Conservation (phyloP, 805 yeast genomes). For the Metschnikowia lachancei region DNA sequence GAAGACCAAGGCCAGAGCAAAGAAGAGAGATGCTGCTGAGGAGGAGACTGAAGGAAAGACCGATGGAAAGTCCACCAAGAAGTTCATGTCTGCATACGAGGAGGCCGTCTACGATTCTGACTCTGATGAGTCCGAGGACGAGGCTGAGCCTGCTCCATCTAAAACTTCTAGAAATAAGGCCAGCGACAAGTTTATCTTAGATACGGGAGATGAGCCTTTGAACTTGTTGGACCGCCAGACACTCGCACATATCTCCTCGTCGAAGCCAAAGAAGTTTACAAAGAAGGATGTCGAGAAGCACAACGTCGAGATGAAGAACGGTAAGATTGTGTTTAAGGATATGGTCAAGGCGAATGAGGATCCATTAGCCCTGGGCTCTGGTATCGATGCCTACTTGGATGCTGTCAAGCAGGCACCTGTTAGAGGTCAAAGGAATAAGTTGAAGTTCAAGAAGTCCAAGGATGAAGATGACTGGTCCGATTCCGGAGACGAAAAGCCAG, state of each 20-base stretch:
- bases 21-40: conserved; percentile 58
- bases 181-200: conserved; percentile 68
- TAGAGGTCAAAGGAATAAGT: conserved; percentile 87
- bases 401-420: conserved; percentile 93
- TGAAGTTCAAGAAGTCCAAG: conserved; percentile 75
- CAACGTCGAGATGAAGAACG: conserved; percentile 48
- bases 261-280: conserved; percentile 66
- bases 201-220: conserved; percentile 73
- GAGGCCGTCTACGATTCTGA: conserved; percentile 76
- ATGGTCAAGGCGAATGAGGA: conserved; percentile 41
- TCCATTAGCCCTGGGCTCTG: conserved; percentile 45
- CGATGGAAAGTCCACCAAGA: conserved; percentile 33
- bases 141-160: conserved; percentile 28
- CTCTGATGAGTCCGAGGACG: conserved; percentile 59
- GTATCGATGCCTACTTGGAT: conserved; percentile 88
- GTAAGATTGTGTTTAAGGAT: conserved; percentile 66
- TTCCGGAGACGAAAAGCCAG: conserved; percentile 39
- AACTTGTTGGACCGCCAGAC: conserved; percentile 85
- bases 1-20: conserved; percentile 80
- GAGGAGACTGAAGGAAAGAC: conserved; percentile 24
- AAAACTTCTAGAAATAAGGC: conserved; percentile 20
- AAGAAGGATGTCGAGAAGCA: conserved; percentile 43
- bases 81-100: conserved; percentile 84
- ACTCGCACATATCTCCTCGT: conserved; percentile 82
- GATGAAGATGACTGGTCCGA: conserved; percentile 48